phyloP scores from a whole-genome alignment of 371 early-diverging fungal genomes.

The Mortierella sp. region DNA sequence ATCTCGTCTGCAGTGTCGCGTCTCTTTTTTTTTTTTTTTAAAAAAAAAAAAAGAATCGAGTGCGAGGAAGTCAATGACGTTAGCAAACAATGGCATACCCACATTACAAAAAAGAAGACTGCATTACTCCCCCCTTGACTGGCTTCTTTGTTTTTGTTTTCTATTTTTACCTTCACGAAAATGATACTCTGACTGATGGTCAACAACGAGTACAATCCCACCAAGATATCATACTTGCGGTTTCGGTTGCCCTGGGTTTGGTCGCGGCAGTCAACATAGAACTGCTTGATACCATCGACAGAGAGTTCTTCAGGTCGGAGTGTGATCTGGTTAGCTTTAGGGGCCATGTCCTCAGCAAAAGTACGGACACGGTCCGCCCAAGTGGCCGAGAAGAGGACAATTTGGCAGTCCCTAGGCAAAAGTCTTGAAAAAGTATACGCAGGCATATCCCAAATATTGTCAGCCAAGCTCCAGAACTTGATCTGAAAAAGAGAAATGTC shows the following conservation, averaged over 20 bases:
- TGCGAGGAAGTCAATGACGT: conserved; percentile 1
- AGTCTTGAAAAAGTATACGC: conserved; percentile 43
- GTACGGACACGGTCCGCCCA: conserved; percentile 84
- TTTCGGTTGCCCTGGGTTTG: conserved; percentile 58
- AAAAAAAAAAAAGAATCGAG: conserved; percentile 13
- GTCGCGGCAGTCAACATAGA: conserved; percentile 91
- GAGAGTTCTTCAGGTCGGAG: conserved; percentile 91
- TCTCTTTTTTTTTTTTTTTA: too few species aligned
- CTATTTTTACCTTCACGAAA: conserved; percentile 80
- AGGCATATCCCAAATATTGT: background rate
- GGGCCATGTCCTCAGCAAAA: conserved; percentile 85
- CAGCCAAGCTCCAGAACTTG: background rate
- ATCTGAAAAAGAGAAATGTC: background rate
- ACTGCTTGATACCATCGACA: conserved; percentile 96
- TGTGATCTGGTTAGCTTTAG: conserved; percentile 86
- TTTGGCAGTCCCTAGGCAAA: conserved; percentile 78
- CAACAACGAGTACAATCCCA: conserved; percentile 87
- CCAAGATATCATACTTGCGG: conserved; percentile 87
- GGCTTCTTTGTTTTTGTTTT: too few species aligned
- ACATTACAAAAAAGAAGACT: background rate
- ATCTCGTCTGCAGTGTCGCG: conserved; percentile 89
- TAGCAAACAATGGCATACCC: conserved; percentile 1
- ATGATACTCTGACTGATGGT: conserved; percentile 98
- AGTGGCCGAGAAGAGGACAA: conserved; percentile 97
- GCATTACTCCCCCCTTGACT: too few species aligned